These are phyloP conservation scores for Lyophyllum shimeji DNA, from an alignment of 768 basidiomycete species.

Conservation along the genomic window DNA sequence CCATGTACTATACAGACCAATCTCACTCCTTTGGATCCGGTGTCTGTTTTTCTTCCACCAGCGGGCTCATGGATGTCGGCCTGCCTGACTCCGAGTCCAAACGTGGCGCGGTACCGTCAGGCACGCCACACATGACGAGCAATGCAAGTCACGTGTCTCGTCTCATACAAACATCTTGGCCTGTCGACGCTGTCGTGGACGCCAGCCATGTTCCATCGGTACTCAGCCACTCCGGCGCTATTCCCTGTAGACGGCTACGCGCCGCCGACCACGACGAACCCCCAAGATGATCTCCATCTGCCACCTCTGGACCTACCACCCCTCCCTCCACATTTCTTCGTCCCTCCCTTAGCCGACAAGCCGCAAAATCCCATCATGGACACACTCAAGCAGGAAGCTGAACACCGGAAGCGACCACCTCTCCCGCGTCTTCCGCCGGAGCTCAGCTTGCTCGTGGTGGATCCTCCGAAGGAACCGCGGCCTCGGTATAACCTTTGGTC, in stretches of 20 bases:
- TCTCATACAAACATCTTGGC: not conserved
- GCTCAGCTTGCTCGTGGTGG: constrained; percentile 25
- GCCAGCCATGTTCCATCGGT: constrained; percentile 9
- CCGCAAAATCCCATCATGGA: constrained; percentile 82
- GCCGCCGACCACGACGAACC: constrained; percentile 7
- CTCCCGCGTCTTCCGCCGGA: constrained; percentile 27
- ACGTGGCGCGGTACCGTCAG: no score
- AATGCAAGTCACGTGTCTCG: not conserved
- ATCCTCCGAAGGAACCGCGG: constrained; percentile 8
- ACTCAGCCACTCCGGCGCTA: not conserved
- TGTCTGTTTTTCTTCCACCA: no score
- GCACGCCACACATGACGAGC: not conserved
- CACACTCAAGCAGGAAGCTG: constrained; percentile 34
- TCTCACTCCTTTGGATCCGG: not conserved
- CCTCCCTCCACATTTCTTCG: constrained; percentile 50
- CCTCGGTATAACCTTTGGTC: constrained; percentile 16
- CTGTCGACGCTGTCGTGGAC: not conserved
- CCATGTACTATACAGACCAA: not conserved
- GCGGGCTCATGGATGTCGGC: no score
- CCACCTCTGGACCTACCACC: constrained; percentile 20
- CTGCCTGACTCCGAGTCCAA: no score
- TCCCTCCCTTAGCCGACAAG: constrained; percentile 65
- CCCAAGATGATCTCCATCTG: constrained; percentile 27
- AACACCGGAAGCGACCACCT: constrained; percentile 12
- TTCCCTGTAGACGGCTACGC: not conserved